Conservation (phyloP, 2,329 filamentous ascomycete species). For the Alternaria ventricosa region DNA sequence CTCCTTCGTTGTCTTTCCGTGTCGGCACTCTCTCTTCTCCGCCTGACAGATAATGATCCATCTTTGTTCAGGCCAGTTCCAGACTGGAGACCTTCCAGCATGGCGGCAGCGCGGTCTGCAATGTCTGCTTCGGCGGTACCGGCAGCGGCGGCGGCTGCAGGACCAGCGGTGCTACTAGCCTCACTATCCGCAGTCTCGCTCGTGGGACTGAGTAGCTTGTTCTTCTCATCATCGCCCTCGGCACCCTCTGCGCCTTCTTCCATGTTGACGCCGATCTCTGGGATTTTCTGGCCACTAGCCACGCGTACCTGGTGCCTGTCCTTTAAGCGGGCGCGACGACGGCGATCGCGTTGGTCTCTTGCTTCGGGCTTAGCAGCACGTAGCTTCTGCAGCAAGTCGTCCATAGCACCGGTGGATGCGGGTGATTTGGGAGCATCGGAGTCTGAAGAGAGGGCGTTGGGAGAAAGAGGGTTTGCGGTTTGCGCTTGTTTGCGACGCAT, state of each 20-base stretch:
- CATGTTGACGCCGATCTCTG: constrained; percentile 68
- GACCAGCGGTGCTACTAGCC: constrained; percentile 28
- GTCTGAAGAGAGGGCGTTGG: constrained; percentile 54
- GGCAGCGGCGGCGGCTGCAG: constrained; percentile 50
- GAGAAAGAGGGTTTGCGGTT: constrained; percentile 60
- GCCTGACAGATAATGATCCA: constrained; percentile 61
- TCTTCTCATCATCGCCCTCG: constrained; percentile 51
- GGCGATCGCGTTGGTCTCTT: constrained; percentile 85
- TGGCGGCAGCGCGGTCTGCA: constrained; percentile 79
- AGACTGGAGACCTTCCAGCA: constrained; percentile 79
- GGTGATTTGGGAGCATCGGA: constrained; percentile 59
- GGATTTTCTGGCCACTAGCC: constrained; percentile 87
- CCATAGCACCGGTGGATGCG: constrained; percentile 90
- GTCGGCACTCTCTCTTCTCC: constrained; percentile 76
- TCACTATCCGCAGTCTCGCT: constrained; percentile 40
- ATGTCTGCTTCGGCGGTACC: constrained; percentile 64
- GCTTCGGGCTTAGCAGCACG: constrained; percentile 90
- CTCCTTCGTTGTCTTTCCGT: constrained; percentile 75
- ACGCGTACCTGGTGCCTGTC: constrained; percentile 89
- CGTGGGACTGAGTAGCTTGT: constrained; percentile 58
- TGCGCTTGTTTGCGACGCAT: constrained; percentile 77
- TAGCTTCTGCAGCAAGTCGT: constrained; percentile 91
- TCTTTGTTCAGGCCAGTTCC: constrained; percentile 61
- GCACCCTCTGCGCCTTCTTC: constrained; percentile 29
- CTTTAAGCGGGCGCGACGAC: constrained; percentile 85